These are phyloP conservation scores for Globisporangium paroecandrum DNA, from an alignment of 352 stramenopile species.

Conservation along the genomic window DNA sequence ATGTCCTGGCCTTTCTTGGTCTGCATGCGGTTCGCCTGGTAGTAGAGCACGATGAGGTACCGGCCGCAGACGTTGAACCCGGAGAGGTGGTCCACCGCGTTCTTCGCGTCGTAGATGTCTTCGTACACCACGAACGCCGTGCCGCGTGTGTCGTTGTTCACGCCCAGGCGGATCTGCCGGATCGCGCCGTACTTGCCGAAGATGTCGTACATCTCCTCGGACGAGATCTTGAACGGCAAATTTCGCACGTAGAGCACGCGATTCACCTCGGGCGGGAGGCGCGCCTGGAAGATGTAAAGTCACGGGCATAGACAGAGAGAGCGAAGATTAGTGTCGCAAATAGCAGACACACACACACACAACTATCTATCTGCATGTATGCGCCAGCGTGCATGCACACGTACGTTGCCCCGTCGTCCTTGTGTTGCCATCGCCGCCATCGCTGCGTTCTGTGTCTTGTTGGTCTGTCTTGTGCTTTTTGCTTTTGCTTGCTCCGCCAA, in stretches of 20 bases:
- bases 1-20: constrained; percentile 49
- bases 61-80: constrained; percentile 99
- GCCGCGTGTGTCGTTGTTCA: constrained; percentile 94
- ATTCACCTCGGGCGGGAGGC: constrained; percentile 98
- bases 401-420: constrained; percentile 8
- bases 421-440: constrained; percentile 2
- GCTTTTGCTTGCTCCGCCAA: neutral
- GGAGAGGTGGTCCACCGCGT: constrained; percentile 97
- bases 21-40: constrained; percentile 91
- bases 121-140: constrained; percentile 99
- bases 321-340: too few species aligned
- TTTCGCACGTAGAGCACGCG: constrained; percentile 97
- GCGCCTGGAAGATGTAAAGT: constrained; percentile 34
- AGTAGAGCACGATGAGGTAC: constrained; percentile 99
- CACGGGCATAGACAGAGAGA: neutral
- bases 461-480: neutral
- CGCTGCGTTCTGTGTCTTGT: neutral
- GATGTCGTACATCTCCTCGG: constrained; percentile 99
- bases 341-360: neutral
- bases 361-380: neutral
- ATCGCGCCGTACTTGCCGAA: constrained; percentile 99
- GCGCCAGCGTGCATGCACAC: neutral
- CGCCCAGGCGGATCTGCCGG: constrained; percentile 92
- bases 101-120: constrained; percentile 99
- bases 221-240: constrained; percentile 98